Base-by-base conservation (phyloP, 2,329 filamentous ascomycete genomes). In the Talaromyces sp. region DNA sequence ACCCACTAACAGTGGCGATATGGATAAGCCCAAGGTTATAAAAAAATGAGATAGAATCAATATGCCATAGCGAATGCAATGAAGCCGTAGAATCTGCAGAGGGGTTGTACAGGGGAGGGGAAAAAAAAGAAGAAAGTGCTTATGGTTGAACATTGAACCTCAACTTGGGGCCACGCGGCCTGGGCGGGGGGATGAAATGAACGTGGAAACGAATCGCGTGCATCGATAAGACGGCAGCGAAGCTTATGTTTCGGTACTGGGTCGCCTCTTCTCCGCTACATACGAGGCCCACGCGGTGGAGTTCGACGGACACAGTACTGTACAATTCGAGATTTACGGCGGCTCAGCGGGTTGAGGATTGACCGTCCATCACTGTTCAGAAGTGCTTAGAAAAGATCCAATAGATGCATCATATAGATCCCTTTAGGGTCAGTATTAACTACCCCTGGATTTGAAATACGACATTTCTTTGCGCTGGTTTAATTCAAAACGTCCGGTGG, bases 151-250 rank as follows among this genome's bases (percentile, higher is more conserved):
- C 24, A 27, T 27, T 27, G 24, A 27, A 27, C 9, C 9, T 27
- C 24, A 27, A 27, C 24, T 27, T 27, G 32, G 19, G 49, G 43
- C 43, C 43, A 37, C 43, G 50, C 47, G 32, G 51, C 55, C 40
- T 19, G 11, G 42, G 41, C 24, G 53, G 42, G 41, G 24, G 53
- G 53, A 49, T 43, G 43, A 16, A 41, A 37, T 49, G 29, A 56
- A 60, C 49, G 36, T 51, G 58, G 49, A 55, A 61, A 53, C 37
- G 43, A 19, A 54, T 58, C 52, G 52, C 55, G 49, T 50, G 51
- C 48, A 20, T 17, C 30, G 24, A 27, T 27, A 19, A 41, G 22
- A n/a, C 33, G 16, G 27, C 9, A 13, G 13, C 10, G 30, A 49
- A 49, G 46, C 46, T 49, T 49, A 47, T 32, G 33, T 35, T 35